These are phyloP conservation scores for Ascoidea rubescens DNA, from an alignment of 805 yeast genomes.

Conservation along the genomic window DNA sequence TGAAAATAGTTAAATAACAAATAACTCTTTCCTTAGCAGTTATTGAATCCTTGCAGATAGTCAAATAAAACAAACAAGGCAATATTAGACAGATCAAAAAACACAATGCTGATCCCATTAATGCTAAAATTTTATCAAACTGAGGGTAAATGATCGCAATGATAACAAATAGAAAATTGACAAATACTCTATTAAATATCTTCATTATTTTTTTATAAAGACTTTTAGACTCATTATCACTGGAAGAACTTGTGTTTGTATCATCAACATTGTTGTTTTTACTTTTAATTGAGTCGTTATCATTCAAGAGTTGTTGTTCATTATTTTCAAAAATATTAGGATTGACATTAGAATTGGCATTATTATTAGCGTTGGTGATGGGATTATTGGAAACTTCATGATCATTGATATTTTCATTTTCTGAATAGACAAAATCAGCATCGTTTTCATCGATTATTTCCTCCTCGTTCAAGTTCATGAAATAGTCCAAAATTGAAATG, in stretches of 20 bases:
- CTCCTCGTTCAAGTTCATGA: constrained; percentile 1
- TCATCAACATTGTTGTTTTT: not conserved
- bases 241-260: too few species aligned
- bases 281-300: not conserved
- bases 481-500: constrained; percentile 42
- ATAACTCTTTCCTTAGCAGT: constrained; percentile 1
- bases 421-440: too few species aligned
- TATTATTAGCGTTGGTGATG: not conserved
- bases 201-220: constrained; percentile 2
- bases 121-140: constrained; percentile 62
- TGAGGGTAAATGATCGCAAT: constrained; percentile 34
- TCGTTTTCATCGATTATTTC: too few species aligned
- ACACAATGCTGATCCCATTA: constrained; percentile 62
- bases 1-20: constrained; percentile 3
- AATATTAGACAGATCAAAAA: constrained; percentile 58
- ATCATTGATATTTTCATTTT: not conserved
- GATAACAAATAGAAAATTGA: constrained; percentile 5
- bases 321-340: not conserved
- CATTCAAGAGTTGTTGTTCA: not conserved
- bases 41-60: not conserved
- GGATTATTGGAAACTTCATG: constrained; percentile 1
- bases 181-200: constrained; percentile 6
- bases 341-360: not conserved
- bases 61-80: constrained; percentile 48
- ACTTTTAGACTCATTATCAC: not conserved